Base-by-base conservation (phyloP, 768 basidiomycete genomes). In the Mycena kentingensis region DNA sequence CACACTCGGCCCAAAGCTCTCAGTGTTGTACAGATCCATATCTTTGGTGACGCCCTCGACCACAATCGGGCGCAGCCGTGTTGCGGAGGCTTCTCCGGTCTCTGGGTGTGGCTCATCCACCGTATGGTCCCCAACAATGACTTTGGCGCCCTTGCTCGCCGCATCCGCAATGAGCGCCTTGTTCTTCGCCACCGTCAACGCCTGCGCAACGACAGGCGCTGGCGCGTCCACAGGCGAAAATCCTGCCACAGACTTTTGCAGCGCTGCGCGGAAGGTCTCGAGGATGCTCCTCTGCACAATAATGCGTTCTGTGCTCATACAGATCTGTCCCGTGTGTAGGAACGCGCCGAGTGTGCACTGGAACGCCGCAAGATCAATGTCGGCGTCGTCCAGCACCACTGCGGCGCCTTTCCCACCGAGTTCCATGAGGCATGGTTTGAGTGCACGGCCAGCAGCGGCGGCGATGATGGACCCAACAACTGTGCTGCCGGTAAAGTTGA, bases 241-340 rank as follows among this genome's bases (percentile, higher is more conserved):
- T 60, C 69, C 67, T 47, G 79, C 68, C 67, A 79, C 72, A 39
- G 67, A 72, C 1, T 67, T 69, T 67, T 84, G 81, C 34, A 60
- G 67, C 51, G 65, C 62, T 50, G 85, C 63, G 42, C 58, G 58
- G 74, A 88, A 88, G 54, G 77, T 66, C 61, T 88, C 85, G 67
- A 87, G 83, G 54, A 88, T 76, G 12, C 63, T 63, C 54, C 74
- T 76, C 59, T 87, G 85, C 13, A 89, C 85, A 58, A 76, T 84
- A 58, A 88, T 80, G 54, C 87, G 78, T 38, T 85, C 83, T 19
- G 87, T 83, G 22, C 84, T 84, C 63, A 80, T 80, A 69, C 87
- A 89, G 36, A 76, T 70, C 69, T 89, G 86, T 21, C 88, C 85
- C 35, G 83, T 78, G 62, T 86, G 87, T 65, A 70, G 76, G 67